phyloP scores from a whole-genome alignment of 345 rosid species.

The Syzygium aqueum region DNA sequence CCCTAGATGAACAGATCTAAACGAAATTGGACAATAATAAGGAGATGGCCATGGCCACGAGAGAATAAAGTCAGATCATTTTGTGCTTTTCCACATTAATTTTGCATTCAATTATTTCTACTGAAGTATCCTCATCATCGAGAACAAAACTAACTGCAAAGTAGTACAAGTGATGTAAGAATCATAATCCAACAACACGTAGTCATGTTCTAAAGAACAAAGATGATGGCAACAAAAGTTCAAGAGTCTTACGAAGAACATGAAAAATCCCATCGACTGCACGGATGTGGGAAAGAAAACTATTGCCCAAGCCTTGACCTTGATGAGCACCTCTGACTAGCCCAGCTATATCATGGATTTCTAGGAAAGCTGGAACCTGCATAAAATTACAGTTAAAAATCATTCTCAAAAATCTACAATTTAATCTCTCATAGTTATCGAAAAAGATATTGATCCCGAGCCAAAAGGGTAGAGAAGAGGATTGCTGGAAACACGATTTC shows the following conservation, averaged over 20 bases:
- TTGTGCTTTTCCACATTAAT: not conserved
- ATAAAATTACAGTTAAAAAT: not conserved
- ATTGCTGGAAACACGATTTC: not conserved
- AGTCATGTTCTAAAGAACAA: not conserved
- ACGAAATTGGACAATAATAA: not conserved
- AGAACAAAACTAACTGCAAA: not conserved
- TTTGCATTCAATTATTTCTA: not conserved
- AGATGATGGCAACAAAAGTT: not conserved
- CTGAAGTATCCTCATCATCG: not conserved
- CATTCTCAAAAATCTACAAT: not conserved
- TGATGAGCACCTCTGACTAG: slow-evolving; percentile 91
- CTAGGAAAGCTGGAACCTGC: slow-evolving; percentile 87
- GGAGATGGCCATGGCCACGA: not conserved
- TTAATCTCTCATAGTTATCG: not conserved
- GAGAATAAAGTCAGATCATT: not conserved
- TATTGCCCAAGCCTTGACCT: slow-evolving; percentile 97
- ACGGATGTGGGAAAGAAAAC: slow-evolving; percentile 91
- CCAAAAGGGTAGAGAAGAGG: not conserved
- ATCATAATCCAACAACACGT: not conserved
- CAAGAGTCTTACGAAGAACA: slow-evolving; percentile 59
- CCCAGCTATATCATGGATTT: slow-evolving; percentile 98
- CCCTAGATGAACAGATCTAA: not conserved
- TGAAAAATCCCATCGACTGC: slow-evolving; percentile 99
- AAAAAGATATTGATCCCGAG: not conserved
- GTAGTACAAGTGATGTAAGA: not conserved